Base-by-base conservation (phyloP, 768 basidiomycete genomes). In the Pisolithus microcarpus region DNA sequence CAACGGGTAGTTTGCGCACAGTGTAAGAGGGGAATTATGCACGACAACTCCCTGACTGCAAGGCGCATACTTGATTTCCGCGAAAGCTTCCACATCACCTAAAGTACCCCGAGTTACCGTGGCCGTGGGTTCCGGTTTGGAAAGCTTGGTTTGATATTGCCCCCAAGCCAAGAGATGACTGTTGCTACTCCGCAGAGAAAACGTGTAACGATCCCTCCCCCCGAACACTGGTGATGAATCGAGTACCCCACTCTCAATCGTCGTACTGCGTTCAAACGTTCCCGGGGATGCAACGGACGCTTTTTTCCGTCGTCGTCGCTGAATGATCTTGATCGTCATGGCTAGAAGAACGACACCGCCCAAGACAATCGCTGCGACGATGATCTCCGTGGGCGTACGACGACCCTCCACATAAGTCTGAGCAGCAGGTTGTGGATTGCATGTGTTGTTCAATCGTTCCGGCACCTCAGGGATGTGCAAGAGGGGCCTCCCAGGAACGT, bases 181-280 rank as follows among this genome's bases (percentile, higher is more conserved):
- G 11, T 66, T 68, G n/a, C 70, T 70, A 57, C 68, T 57, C 23
- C 66, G 61, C 46, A 55, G 48, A 11, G 54, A 58, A 26, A 57
- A 64, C 1, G 80, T 76, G 3, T 78, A 76, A 34, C 77, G 66
- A 39, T 88, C 85, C 58, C 81, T 81, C 2, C 87, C 86, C n/a
- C 87, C 87, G 57, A 90, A 89, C 34, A 88, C 68, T 23, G 84
- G 85, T 2, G 86, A 87, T 23, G 82, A 82, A 49, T 82, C 78
- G 7, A 70, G 61, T 34, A 71, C 66, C 51, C 68, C 72, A 43
- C 64, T 65, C 38, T 80, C 71, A 38, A 73, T 63, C 53, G 72
- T 76, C 13, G 34, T 34, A 15, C 34, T 34, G 34, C 34, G 13
- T 15, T 34, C 34, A 11, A 34, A 34, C 34, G 34, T 34, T 34